Conservation (phyloP, 202 grass and related monocot genomes). For the Schoenoplectus triqueter region DNA sequence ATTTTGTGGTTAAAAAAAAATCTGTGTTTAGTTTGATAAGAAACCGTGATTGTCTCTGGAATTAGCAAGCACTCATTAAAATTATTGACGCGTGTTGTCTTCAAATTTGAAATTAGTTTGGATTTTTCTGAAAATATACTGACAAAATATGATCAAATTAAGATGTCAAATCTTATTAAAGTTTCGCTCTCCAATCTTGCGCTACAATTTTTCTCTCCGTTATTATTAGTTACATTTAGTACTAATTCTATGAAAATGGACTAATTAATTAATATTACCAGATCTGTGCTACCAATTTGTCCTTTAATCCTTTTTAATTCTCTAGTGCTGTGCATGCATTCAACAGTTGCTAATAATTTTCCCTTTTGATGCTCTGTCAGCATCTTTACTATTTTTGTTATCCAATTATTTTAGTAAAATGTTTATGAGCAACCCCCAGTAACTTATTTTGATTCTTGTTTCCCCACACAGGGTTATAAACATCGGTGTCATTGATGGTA, state of each 20-base stretch:
- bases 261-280: not conserved
- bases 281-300: not conserved
- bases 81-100: not conserved
- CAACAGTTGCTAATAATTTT: not conserved
- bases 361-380: not conserved
- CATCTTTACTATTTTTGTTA: slow-evolving; percentile 11
- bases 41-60: not conserved
- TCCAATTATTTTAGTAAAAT: slow-evolving; percentile 1
- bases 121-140: not conserved
- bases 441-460: not conserved
- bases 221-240: not conserved
- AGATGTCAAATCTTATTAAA: not conserved
- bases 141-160: not conserved
- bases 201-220: not conserved
- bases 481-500: not conserved
- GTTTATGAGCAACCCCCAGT: not conserved
- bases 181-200: not conserved
- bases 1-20: not conserved
- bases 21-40: not conserved
- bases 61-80: not conserved
- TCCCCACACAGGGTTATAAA: not conserved
- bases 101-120: not conserved
- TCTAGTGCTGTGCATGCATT: too few species aligned
- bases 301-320: not conserved
- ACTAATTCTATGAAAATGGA: not conserved